Percentiles rank a stretch among this genome's conserved stretches.
These are phyloP conservation scores for Ambrosia artemisiifolia DNA, from an alignment of 129 eudicot genomes.

Conservation along the genomic window DNA sequence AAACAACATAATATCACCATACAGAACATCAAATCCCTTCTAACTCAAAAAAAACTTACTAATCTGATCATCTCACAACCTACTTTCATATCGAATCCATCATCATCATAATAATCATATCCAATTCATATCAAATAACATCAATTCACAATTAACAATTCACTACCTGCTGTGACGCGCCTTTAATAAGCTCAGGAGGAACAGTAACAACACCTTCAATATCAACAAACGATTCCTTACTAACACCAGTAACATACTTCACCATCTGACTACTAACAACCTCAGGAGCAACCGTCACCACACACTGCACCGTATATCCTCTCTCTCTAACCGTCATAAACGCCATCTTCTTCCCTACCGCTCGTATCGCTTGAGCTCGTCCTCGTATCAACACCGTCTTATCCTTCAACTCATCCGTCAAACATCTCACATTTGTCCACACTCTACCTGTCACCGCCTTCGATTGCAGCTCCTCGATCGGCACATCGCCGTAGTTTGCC, in stretches of 20 bases:
- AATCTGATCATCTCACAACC: too few relatives aligned
- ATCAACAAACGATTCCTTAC: slow-evolving; percentile 63
- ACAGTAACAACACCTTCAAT: slow-evolving; percentile 62
- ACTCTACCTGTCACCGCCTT: slow-evolving; percentile 42
- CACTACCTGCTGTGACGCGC: slow-evolving; percentile 95
- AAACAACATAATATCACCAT: too few relatives aligned
- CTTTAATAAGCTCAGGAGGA: slow-evolving; percentile 52
- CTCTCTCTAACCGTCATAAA: slow-evolving; percentile 67
- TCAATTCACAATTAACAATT: too few relatives aligned
- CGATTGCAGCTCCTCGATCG: slow-evolving; percentile 54
- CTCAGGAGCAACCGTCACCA: slow-evolving; percentile 60
- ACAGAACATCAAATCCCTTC: too few relatives aligned
- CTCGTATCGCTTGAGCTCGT: slow-evolving; percentile 63
- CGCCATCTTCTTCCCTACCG: slow-evolving; percentile 88
- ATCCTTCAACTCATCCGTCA: slow-evolving; percentile 41
- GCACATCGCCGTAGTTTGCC: slow-evolving; percentile 63
- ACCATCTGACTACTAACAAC: slow-evolving; percentile 74
- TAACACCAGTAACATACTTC: slow-evolving; percentile 50
- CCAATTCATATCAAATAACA: too few relatives aligned
- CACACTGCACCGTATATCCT: slow-evolving; percentile 76
- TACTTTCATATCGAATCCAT: too few relatives aligned
- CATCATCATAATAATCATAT: not conserved
- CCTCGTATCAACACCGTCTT: slow-evolving; percentile 56
- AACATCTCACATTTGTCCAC: slow-evolving; percentile 54
- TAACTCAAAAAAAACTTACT: too few relatives aligned